Conservation (phyloP, 2,329 filamentous ascomycete genomes). For the Diaporthe helianthi region DNA sequence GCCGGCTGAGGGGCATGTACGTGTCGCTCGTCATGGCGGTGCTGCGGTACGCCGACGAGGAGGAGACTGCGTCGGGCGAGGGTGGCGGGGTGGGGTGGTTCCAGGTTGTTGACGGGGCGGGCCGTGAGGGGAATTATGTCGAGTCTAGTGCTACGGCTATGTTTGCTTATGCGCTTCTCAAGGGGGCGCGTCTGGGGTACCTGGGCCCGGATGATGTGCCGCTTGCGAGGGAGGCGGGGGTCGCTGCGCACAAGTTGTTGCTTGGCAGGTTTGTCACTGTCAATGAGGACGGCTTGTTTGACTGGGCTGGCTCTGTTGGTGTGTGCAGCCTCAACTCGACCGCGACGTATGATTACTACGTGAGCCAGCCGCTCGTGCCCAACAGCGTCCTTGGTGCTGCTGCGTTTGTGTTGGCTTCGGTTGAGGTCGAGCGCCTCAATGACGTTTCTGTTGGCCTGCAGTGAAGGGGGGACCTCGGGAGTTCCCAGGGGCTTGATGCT, state of each 20-base stretch:
- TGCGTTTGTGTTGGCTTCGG: slow-evolving; percentile 47
- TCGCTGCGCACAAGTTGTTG: slow-evolving; percentile 24
- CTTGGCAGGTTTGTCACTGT: slow-evolving; percentile 5
- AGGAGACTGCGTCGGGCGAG: too few relatives aligned
- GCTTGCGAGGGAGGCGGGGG: background rate
- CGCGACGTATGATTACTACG: slow-evolving; percentile 50
- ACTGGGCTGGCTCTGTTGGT: slow-evolving; percentile 47
- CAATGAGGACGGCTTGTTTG: slow-evolving; percentile 25
- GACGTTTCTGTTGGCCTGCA: rapidly evolving
- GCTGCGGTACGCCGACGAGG: background rate
- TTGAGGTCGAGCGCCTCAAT: slow-evolving; percentile 44
- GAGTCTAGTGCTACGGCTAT: slow-evolving; percentile 47
- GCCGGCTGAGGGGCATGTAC: background rate
- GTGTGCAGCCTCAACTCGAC: slow-evolving; percentile 52
- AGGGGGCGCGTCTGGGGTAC: slow-evolving; percentile 45
- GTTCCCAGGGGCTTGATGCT: too few relatives aligned
- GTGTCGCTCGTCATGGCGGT: background rate
- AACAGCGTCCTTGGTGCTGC: slow-evolving; percentile 49
- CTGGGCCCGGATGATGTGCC: slow-evolving; percentile 25
- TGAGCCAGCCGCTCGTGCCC: slow-evolving; percentile 44
- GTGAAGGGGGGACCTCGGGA: too few relatives aligned
- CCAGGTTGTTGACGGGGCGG: slow-evolving; percentile 43
- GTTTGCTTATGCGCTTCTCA: slow-evolving; percentile 47
- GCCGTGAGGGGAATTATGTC: slow-evolving; percentile 44
- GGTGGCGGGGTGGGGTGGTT: too few relatives aligned